Percentiles rank a stretch among this genome's conserved stretches.
These are phyloP conservation scores for Logfia minima DNA, from an alignment of 129 eudicot genomes.

Conservation along the genomic window DNA sequence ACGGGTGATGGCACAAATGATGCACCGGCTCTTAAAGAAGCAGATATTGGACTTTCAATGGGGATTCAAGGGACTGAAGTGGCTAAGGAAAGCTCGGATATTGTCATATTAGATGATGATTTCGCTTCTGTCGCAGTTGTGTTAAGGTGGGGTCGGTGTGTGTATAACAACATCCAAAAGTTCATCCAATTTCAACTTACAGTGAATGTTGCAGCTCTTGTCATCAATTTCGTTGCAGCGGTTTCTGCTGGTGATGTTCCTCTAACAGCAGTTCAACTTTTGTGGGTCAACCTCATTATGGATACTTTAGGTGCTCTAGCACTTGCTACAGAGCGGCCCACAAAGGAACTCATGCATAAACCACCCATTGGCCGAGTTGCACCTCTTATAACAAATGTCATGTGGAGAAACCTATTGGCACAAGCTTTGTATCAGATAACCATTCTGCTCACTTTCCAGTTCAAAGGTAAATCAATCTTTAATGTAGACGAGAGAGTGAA, in stretches of 20 bases:
- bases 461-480: conserved; percentile 40
- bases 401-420: conserved; percentile 58
- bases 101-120: conserved; percentile 51
- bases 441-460: conserved; percentile 43
- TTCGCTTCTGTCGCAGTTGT: conserved; percentile 43
- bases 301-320: conserved; percentile 59
- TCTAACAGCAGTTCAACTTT: conserved; percentile 48
- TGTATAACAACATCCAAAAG: conserved; percentile 54
- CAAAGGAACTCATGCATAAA: conserved; percentile 44
- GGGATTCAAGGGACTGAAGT: conserved; percentile 20
- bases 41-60: conserved; percentile 18
- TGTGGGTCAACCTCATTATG: conserved; percentile 63
- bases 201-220: conserved; percentile 54
- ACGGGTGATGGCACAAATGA: conserved; percentile 20
- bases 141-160: conserved; percentile 59
- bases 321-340: conserved; percentile 52
- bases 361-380: conserved; percentile 9
- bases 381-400: conserved; percentile 48
- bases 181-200: conserved; percentile 64
- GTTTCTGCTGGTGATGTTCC: conserved; percentile 52
- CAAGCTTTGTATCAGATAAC: conserved; percentile 46
- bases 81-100: conserved; percentile 41
- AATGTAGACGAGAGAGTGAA: conserved; percentile 38
- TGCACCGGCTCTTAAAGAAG: conserved; percentile 16
- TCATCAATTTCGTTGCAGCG: conserved; percentile 47